phyloP scores from a whole-genome alignment of 2,329 filamentous ascomycete genomes.

The Trichophyton verrucosum region DNA sequence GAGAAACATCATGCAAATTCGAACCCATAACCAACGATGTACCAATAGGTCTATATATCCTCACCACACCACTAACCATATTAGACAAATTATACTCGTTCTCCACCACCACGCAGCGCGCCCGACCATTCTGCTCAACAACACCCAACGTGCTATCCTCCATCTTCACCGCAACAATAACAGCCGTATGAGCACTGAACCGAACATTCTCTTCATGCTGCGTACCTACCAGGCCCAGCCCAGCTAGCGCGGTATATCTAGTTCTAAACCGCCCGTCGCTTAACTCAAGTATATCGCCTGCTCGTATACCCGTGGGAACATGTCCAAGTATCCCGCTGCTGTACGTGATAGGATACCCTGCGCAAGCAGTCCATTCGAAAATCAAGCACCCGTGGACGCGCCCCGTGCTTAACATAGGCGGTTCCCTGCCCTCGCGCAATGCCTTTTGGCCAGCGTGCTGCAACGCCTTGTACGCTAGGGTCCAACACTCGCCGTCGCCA shows the following conservation, averaged over 20 bases:
- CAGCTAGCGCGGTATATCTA: neutral
- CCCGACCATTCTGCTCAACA: constrained; percentile 8
- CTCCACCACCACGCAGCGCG: constrained; percentile 1
- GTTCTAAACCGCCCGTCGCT: constrained; percentile 21
- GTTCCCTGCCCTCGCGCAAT: constrained; percentile 17
- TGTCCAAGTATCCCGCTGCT: neutral
- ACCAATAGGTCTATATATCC: constrained; percentile 6
- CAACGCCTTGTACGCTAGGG: constrained; percentile 23
- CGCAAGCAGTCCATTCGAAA: constrained; percentile 13
- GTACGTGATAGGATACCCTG: constrained; percentile 8
- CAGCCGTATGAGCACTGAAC: constrained; percentile 8
- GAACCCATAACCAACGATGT: neutral
- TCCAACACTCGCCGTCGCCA: constrained; percentile 31
- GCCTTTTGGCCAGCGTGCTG: constrained; percentile 16
- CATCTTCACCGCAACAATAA: neutral
- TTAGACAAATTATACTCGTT: constrained; percentile 5
- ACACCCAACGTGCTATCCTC: neutral
- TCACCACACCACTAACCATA: constrained; percentile 6
- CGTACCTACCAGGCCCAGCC: neutral
- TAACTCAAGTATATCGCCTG: constrained; percentile 27
- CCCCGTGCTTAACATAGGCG: constrained; percentile 22
- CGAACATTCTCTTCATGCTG: constrained; percentile 8
- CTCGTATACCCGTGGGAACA: neutral
- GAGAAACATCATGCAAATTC: neutral
- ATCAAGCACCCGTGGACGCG: constrained; percentile 24